Base-by-base conservation (phyloP, 805 yeast genomes). In the Phaffomyces thermotolerans region DNA sequence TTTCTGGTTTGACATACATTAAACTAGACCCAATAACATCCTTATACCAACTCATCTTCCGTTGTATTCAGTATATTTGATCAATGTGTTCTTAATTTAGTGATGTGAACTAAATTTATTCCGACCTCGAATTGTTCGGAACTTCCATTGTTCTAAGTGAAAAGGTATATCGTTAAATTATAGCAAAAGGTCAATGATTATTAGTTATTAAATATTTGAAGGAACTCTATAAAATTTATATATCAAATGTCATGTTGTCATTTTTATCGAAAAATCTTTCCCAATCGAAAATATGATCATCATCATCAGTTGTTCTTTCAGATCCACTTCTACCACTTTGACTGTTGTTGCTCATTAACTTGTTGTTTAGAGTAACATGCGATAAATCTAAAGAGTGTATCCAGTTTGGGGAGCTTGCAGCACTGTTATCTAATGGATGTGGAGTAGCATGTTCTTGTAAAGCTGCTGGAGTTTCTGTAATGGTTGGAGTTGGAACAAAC, bases 261-360 rank as follows among this genome's bases (percentile, higher is more conserved):
- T 45, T 50, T 42, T 54, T 56, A 20, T 51, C 57, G 12, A 57
- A 52, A 41, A 55, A 57, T 37, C 54, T 47, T 14, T 54, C 54
- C 61, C 61, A 57, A 41, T 57, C 61, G 39, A 57, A 57, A 32
- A 51, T 47, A 6, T 37, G 48, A 3, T 52, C 53, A 9, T 52
- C 55, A 18, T 52, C 52, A 5, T 50, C 53, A 22, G 49, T 39
- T 14, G 39, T 39, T 22, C 47, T 44, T 8, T 41, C 43, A 6
- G 46, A 39, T 1, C 23, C 36, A 31, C 40, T 40, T 24, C 42
- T 44, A 4, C 27, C 44, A 20, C 39, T 32, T 13, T 17, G 17
- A 6, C 22, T 27, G 8, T 29, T 18, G 10, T 12, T 24, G 17
- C 27, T 25, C 22, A 27, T 25, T 10, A 17, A 9, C 14, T 27